Base-by-base conservation (phyloP, 2,329 filamentous ascomycete genomes). In the Cytospora piceae region DNA sequence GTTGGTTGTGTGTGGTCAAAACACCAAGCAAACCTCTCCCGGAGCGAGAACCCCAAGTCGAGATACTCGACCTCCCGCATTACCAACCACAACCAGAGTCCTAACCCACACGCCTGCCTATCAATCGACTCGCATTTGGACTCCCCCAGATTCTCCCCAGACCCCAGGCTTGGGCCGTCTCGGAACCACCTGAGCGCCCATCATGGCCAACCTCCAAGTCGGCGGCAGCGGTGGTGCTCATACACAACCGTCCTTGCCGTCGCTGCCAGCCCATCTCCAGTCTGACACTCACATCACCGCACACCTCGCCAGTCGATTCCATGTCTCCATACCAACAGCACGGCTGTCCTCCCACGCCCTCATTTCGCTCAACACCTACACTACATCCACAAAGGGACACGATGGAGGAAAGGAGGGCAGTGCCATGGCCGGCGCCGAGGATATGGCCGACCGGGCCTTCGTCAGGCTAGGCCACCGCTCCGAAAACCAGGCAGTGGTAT, bases 341-440 rank as follows among this genome's bases (percentile, higher is more conserved):
- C 87, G 88, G 58, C 87, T 99, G 22, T 97, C 94, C 0, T 96
- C 93, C 0, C 94, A 98, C 75, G 95, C 90, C 58, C 85, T 98
- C 71, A 90, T 99, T 74, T 91, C 92, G 61, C 83, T 99, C 70
- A 99, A 99, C 81, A 99, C 94, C 24, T 98, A 96, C 77, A 94
- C 92, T 14, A 92, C 92, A 14, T 94, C 94, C 0, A 85, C 90
- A 63, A 94, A 93, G 74, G 94, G 94, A 27, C 87, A 91, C 4
- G 93, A 97, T 91, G 94, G 94, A 71, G 89, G 87, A 66, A 95
- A 93, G 74, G 92, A 96, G 72, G 94, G 94, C 42, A 97, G 93
- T 80, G 93, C 93, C 69, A 93, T 94, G 85, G 93, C 90, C 65
- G 94, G 93, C 74, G 93, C 93, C 39, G 94, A 98, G 78, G 94